These are phyloP conservation scores for Ascoidea asiatica DNA, from an alignment of 805 yeast species.

Conservation along the genomic window DNA sequence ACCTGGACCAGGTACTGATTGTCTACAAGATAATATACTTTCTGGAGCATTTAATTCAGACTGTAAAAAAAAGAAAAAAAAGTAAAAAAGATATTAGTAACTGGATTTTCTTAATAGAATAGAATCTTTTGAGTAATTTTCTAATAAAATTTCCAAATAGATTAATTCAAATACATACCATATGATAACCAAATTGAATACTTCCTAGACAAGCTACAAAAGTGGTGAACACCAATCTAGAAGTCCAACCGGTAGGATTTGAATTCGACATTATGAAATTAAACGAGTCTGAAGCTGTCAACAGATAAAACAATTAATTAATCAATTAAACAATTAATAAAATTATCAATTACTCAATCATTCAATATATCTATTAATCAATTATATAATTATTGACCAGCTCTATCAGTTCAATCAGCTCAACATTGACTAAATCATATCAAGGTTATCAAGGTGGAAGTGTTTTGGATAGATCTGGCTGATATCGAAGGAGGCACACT, in stretches of 20 bases:
- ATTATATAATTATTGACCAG: too few species aligned
- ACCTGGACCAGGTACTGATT: conserved; percentile 12
- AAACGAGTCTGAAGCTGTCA: too few species aligned
- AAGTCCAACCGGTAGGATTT: conserved; percentile 14
- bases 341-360: too few species aligned
- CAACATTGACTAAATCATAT: too few species aligned
- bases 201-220: conserved; percentile 62
- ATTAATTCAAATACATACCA: conserved; percentile 22
- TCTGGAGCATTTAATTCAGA: conserved; percentile 91
- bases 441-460: too few species aligned
- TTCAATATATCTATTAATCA: too few species aligned
- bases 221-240: conserved; percentile 28
- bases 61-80: conserved; percentile 7
- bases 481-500: too few species aligned
- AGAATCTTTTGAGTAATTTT: background rate
- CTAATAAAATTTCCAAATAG: background rate
- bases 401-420: too few species aligned
- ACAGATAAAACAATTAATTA: too few species aligned
- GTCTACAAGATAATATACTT: conserved; percentile 44
- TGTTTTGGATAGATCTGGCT: too few species aligned
- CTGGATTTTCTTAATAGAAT: background rate
- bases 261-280: background rate
- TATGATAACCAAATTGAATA: conserved; percentile 86
- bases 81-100: background rate
- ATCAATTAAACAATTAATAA: too few species aligned